Conservation (phyloP, 2,329 filamentous ascomycete genomes). For the Aureobasidium sp. region DNA sequence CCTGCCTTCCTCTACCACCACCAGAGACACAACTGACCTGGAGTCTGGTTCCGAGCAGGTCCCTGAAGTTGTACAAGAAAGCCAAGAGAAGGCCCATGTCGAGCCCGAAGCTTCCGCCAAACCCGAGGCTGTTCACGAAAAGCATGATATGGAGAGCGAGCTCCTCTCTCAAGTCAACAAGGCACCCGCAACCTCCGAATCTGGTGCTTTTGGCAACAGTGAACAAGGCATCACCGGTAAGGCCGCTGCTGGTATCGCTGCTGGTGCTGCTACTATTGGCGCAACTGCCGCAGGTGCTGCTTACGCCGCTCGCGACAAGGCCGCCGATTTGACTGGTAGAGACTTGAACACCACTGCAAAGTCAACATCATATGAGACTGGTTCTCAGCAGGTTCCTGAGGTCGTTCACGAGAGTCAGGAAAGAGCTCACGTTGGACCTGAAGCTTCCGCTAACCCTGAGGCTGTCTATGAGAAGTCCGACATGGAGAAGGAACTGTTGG, state of each 20-base stretch:
- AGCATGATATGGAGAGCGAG: constrained; percentile 55
- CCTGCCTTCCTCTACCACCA: constrained; percentile 15
- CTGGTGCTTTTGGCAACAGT: constrained; percentile 30
- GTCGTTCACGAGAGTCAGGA: constrained; percentile 51
- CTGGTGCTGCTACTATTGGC: constrained; percentile 29
- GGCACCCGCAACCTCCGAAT: constrained; percentile 18
- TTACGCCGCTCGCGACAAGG: constrained; percentile 24
- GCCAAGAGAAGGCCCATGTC: constrained; percentile 57
- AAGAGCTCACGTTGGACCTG: constrained; percentile 52
- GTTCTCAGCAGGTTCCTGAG: constrained; percentile 26
- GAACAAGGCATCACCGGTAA: constrained; percentile 18
- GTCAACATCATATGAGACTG: constrained; percentile 24
- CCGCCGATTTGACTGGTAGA: constrained; percentile 16
- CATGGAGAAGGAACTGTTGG: constrained; percentile 61
- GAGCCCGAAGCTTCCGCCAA: constrained; percentile 58
- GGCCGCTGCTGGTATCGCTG: constrained; percentile 32
- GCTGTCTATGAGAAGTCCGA: constrained; percentile 39
- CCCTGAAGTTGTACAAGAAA: constrained; percentile 35
- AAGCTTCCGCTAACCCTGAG: constrained; percentile 55
- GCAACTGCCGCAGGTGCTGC: constrained; percentile 30
- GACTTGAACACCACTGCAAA: constrained; percentile 20
- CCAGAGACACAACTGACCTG: constrained; percentile 24
- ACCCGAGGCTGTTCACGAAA: constrained; percentile 40
- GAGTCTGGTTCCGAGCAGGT: constrained; percentile 29
- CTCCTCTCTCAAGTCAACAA: constrained; percentile 52